Evolutionary conservation across 768 basidiomycete species (phyloP).

Genomic region (Floccularia luteovirens): DNA sequence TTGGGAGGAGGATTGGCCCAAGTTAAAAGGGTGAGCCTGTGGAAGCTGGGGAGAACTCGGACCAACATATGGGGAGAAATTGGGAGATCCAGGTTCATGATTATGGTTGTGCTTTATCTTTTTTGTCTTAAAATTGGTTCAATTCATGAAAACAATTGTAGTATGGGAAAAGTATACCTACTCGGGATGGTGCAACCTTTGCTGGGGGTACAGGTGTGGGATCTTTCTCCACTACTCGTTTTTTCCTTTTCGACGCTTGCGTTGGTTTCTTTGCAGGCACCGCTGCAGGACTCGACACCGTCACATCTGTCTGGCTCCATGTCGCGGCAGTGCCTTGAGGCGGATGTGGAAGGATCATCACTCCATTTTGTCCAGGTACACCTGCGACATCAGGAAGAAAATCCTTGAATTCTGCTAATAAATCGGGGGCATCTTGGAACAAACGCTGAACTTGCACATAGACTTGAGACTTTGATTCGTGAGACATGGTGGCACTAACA

Average conservation of each 20-base stretch:
- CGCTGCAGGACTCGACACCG: conserved; percentile 28
- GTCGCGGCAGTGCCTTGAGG: conserved; percentile 19
- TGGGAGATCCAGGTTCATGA: conserved; percentile 46
- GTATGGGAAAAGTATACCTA: conserved; percentile 18
- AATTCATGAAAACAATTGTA: conserved; percentile 1
- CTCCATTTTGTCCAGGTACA: conserved; percentile 27
- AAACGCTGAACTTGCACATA: conserved; percentile 74
- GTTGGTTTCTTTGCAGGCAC: conserved; percentile 35
- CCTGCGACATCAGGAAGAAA: conserved; percentile 60
- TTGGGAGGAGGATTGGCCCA: conserved; percentile 12
- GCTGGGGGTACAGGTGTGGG: conserved; percentile 47
- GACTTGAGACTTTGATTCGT: conserved; percentile 56
- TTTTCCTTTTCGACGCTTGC: conserved; percentile 47
- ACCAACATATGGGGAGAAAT: conserved; percentile 40
- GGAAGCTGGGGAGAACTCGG: conserved; percentile 35
- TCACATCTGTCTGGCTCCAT: conserved; percentile 32
- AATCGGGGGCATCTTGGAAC: conserved; percentile 76
- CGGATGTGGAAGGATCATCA: conserved; percentile 46
- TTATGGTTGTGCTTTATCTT: conserved; percentile 58
- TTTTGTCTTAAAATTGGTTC: conserved; percentile 39
- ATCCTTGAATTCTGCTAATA: conserved; percentile 74
- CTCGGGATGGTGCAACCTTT: conserved; percentile 41
- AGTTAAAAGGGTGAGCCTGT: conserved; percentile 13
- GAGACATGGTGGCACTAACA: neutral
- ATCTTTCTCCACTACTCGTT: conserved; percentile 62